Base-by-base conservation (phyloP, 768 basidiomycete species). In the Trametes gibbosa region DNA sequence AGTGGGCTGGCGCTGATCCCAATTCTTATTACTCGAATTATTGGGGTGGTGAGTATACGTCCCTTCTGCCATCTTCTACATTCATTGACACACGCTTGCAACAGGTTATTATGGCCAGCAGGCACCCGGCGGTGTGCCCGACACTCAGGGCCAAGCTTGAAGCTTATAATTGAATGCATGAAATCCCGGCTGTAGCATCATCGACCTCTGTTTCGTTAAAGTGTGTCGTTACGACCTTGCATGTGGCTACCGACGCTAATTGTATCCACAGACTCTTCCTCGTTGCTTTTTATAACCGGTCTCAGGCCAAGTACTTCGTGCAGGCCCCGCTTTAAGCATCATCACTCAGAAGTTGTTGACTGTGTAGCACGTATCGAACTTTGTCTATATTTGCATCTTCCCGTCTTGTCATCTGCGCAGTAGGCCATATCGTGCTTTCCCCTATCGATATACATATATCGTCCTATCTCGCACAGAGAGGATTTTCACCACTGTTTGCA, bases 31-130 rank as follows among this genome's bases (percentile, higher is more conserved):
- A 90, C 73, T 84, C 84, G 55, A 88, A 88, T 70, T 90, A 91
- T 70, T 91, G 90, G 90, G 86, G 89, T 70, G 88, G 90, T 92
- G 59, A 67, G 85, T 77, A 3, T 2, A 13, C 34, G 23, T 34
- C 0, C 17, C 56, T 21, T 58, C 51, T 58, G 34, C 47, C 19
- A 48, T 17, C 19, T 16, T 51, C 17, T 4, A 41, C 35, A 24
- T 29, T 41, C 17, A 37, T 16, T 27, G 59, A 50, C 17, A 10
- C 27, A 55, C 40, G 55, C 52, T 50, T 59, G 4, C 19, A 25
- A 40, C 1, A 92, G 91, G 90, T 63, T 93, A 93, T 69, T 93
- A 93, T 66, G 83, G 84, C 51, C 91, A 92, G 73, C 88, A 89
- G 74, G 79, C 74, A 41, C 72, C 81, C 58, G 79, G 86, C 55